phyloP scores from a whole-genome alignment of 495 filamentous ascomycete genomes.

The Penicillium malachiteum region DNA sequence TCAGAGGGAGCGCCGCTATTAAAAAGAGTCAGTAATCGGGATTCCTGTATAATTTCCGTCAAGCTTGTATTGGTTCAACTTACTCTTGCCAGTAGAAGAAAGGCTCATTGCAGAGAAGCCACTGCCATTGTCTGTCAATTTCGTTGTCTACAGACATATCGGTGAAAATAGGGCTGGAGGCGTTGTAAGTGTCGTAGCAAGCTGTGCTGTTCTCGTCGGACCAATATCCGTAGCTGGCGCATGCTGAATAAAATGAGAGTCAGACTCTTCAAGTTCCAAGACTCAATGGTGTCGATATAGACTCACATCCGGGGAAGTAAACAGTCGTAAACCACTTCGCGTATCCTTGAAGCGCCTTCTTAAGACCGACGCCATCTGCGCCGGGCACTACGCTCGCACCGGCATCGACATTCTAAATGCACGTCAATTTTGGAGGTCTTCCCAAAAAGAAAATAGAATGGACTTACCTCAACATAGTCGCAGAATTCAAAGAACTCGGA shows the following conservation, averaged over 20 bases:
- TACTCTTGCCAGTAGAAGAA: slow-evolving; percentile 60
- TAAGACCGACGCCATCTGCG: slow-evolving; percentile 50
- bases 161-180: slow-evolving; percentile 55
- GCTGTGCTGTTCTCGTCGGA: slow-evolving; percentile 40
- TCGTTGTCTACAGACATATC: slow-evolving; percentile 52
- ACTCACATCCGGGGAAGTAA: slow-evolving; percentile 51
- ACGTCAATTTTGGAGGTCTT: slow-evolving; percentile 5
- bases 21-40: background rate
- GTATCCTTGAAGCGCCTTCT: slow-evolving; percentile 55
- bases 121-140: slow-evolving; percentile 60
- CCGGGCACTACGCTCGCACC: slow-evolving; percentile 33
- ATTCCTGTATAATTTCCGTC: no score
- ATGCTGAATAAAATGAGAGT: slow-evolving; percentile 21
- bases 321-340: slow-evolving; percentile 50
- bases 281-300: background rate
- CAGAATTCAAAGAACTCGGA: slow-evolving; percentile 56
- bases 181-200: slow-evolving; percentile 60
- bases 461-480: slow-evolving; percentile 46
- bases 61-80: slow-evolving; percentile 4
- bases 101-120: slow-evolving; percentile 68
- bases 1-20: slow-evolving; percentile 48
- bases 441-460: background rate
- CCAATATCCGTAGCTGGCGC: slow-evolving; percentile 50
- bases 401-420: slow-evolving; percentile 26
- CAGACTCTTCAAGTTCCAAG: background rate